Percentiles rank a stretch among this genome's conserved stretches.
Evolutionary conservation across 352 stramenopile species (phyloP).

Genomic region (Phytopythium chamaehyphon): DNA sequence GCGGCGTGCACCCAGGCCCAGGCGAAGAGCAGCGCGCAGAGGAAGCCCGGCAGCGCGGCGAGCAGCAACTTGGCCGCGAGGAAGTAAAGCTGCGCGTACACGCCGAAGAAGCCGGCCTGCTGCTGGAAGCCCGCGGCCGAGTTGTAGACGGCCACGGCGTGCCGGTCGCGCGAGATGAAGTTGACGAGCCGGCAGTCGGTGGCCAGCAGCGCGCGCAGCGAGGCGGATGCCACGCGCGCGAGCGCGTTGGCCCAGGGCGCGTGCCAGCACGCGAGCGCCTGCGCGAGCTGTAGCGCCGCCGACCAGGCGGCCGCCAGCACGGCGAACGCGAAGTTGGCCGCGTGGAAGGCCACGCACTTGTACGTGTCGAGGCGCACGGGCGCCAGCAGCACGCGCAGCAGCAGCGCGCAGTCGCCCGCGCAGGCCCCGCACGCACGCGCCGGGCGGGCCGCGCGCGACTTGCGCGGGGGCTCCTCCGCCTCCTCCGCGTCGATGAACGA

Average conservation of each 20-base stretch:
- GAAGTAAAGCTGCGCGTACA: slow-evolving; percentile 60
- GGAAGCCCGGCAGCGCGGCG: slow-evolving; percentile 33
- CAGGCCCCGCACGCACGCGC: slow-evolving; percentile 14
- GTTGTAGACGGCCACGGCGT: slow-evolving; percentile 51
- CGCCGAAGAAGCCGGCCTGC: slow-evolving; percentile 23
- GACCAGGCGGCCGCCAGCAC: slow-evolving; percentile 23
- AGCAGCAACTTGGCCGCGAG: slow-evolving; percentile 43
- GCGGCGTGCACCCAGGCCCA: slow-evolving; percentile 41
- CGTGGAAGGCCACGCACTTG: slow-evolving; percentile 55
- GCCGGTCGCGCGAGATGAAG: slow-evolving; percentile 35
- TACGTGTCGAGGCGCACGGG: slow-evolving; percentile 55
- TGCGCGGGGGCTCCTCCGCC: slow-evolving; percentile 12
- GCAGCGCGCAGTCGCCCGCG: slow-evolving; percentile 41
- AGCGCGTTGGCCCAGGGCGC: slow-evolving; percentile 8
- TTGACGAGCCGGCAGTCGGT: slow-evolving; percentile 57
- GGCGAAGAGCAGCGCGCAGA: slow-evolving; percentile 39
- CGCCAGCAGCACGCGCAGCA: slow-evolving; percentile 45
- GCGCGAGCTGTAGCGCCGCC: slow-evolving; percentile 18
- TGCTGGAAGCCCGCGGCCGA: slow-evolving; percentile 27
- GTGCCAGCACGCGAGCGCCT: slow-evolving; percentile 13
- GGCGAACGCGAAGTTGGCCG: slow-evolving; percentile 43
- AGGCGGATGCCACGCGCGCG: slow-evolving; percentile 19
- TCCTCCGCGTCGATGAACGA: slow-evolving; percentile 61
- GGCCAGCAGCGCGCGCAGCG: slow-evolving; percentile 32
- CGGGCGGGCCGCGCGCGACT: slow-evolving; percentile 4